Evolutionary conservation across 2,329 filamentous ascomycete genomes (phyloP).

Genomic region (Neofusicoccum parvum): DNA sequence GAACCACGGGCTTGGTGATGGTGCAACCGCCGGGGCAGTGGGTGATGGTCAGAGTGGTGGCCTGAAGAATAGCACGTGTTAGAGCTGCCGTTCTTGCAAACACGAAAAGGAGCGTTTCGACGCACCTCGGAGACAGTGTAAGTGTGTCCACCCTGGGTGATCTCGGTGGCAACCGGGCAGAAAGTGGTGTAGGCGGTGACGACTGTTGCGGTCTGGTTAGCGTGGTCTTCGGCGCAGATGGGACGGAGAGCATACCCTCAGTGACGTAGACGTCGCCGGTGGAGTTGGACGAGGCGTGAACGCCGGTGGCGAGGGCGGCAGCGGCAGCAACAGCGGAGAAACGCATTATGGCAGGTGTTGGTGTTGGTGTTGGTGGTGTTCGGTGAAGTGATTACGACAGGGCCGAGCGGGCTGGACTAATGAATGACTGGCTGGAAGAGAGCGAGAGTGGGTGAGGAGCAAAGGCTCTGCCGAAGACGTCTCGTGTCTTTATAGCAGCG

Average conservation of each 20-base stretch:
- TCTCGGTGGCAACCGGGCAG: constrained; percentile 30
- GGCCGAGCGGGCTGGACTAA: too few species aligned
- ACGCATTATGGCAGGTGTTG: constrained; percentile 44
- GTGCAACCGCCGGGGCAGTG: constrained; percentile 26
- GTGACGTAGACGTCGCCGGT: constrained; percentile 31
- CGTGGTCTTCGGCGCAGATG: background rate
- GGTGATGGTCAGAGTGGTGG: constrained; percentile 36
- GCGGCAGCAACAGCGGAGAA: constrained; percentile 36
- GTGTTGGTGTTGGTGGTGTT: constrained; percentile 37
- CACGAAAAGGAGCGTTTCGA: too few species aligned
- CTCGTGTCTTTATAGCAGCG: constrained; percentile 39
- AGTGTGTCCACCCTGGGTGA: constrained; percentile 28
- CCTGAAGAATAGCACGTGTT: constrained; percentile 12
- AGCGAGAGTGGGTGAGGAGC: constrained; percentile 41
- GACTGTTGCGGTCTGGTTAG: background rate
- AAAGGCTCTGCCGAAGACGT: constrained; percentile 24
- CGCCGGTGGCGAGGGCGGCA: constrained; percentile 34
- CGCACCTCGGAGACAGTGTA: constrained; percentile 32
- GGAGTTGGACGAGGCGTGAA: constrained; percentile 26
- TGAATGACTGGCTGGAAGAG: constrained; percentile 29
- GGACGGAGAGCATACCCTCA: constrained; percentile 19
- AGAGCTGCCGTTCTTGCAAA: too few species aligned
- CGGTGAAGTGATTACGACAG: constrained; percentile 43
- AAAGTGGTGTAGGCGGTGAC: constrained; percentile 30
- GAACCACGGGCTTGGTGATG: constrained; percentile 27